Evolutionary conservation across 805 yeast genomes (phyloP), one percentile per base, ranked within the genome.

Genomic region (Komagataella pastoris): DNA sequence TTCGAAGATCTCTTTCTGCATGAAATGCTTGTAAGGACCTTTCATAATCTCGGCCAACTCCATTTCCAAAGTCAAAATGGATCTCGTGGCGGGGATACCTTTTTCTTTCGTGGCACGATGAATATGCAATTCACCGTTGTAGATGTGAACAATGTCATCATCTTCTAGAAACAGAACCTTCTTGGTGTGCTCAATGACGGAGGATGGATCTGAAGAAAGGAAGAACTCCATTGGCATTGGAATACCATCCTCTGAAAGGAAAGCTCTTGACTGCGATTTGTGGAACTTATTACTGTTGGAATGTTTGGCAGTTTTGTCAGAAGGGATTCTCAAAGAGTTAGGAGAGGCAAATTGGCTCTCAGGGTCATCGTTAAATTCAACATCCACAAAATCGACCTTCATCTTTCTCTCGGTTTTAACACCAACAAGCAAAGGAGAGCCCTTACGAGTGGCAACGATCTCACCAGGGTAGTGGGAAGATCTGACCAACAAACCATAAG

Each of bases 1-100:
- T 71, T 93, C 99, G 64, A 85, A 88, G 60, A 93, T 93, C 73
- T 93, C 99, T 77, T 93, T 93, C 72, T 89, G 95, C 99, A 93
- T 93, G 70, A 91, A 93, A 72, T 93, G 99, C 60, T 80, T 82
- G 73, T 85, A 91, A 56, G 87, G 85, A 62, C 99, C 99, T 74
- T 89, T 91, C 98, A 93, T 93, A 66, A 93, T 91, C 73, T 93
- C 95, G 55, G 95, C 93, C 65, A 93, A 80, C 73, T 93, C 97
- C 85, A 93, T 78, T 73, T 93, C 99, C 62, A 93, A 76, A 49
- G 97, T 93, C 71, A 93, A 97, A 62, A 93, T 95, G 51, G 91
- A 85, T 76, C 99, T 85, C 51, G 89, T 88, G 54, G 96, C 83
- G n/a, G 97, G 83, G 63, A 85, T 90, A 59, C 88, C 89, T 18